Base-by-base conservation (phyloP, 805 yeast genomes). In the Barnettozyma californica region DNA sequence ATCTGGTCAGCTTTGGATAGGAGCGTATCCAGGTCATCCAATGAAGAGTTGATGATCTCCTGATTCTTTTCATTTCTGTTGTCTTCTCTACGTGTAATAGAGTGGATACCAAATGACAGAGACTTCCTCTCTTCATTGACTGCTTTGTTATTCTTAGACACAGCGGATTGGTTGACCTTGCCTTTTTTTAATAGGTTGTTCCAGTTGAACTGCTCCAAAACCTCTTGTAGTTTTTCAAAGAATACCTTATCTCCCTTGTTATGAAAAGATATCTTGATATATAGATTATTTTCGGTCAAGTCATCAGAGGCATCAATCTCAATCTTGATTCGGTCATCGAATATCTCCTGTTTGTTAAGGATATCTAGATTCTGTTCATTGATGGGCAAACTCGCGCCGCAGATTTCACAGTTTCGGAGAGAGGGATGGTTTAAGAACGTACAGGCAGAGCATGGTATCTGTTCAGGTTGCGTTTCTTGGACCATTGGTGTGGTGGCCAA, bases 361-460 rank as follows among this genome's bases (percentile, higher is more conserved):
- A 52, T 46, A 27, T 51, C 44, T 25, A 48, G 46, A 57, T 56
- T 52, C 48, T 56, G 21, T 57, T 60, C 38, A 59, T 66, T 44
- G 46, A 57, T 48, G 4, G 68, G 66, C 23, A 83, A 62, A 19
- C 70, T 70, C 0, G 83, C 71, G 0, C 96, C 97, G 68, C 98
- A 92, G 61, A 94, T 76, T 64, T 92, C 99, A 65, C 99, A 92
- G 53, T 72, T 74, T 34, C 73, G 66, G 72, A 92, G 70, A 2
- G 87, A 79, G 0, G 90, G 86, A 63, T 91, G 96, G 62, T 92
- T 94, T 11, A 80, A 68, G 59, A 90, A 92, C 0, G 98, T 87
- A 56, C 95, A 87, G 11, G 70, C 62, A 4, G 80, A 73, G 50
- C 87, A 81, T 13, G 53, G 51, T 34, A 65, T 64, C 23, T 46